Percentiles rank a stretch among this genome's conserved stretches.
phyloP scores from a whole-genome alignment of 768 basidiomycete genomes.

The Termitomyces sp. region DNA sequence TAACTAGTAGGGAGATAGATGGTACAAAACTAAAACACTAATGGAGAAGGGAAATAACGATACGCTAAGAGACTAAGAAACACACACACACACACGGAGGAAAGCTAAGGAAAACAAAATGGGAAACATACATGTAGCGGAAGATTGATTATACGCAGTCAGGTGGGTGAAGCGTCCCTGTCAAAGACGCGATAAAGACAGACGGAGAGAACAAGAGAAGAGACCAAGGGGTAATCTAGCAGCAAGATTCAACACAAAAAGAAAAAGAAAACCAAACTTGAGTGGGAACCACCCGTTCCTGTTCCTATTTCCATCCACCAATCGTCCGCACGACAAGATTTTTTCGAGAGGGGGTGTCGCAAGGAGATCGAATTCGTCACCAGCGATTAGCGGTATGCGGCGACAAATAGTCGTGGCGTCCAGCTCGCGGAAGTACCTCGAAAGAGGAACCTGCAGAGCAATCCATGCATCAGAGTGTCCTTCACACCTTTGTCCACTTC shows the following conservation, averaged over 20 bases:
- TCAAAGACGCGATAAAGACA: not conserved
- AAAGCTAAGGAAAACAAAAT: not conserved
- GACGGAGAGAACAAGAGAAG: not conserved
- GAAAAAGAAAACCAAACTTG: not conserved
- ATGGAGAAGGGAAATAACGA: not conserved
- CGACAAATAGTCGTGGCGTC: not conserved
- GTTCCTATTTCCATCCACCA: constrained; percentile 3
- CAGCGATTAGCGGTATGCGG: not conserved
- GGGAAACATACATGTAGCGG: not conserved
- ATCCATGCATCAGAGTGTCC: not conserved
- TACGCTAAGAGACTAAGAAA: not conserved
- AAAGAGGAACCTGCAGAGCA: not conserved
- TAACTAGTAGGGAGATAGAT: not conserved
- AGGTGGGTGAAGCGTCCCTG: not conserved
- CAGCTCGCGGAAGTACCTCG: not conserved
- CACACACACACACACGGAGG: too few relatives aligned
- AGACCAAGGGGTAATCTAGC: not conserved
- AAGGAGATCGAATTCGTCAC: not conserved
- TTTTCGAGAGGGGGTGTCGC: not conserved
- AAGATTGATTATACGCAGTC: not conserved
- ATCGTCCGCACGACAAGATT: not conserved
- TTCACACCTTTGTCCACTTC: not conserved
- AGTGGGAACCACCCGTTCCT: not conserved
- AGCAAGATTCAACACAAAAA: not conserved
- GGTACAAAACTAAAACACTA: not conserved